Evolutionary conservation across 2,329 filamentous ascomycete genomes (phyloP), one percentile per base, ranked within the genome.

Genomic region (Aspergillus sergii): DNA sequence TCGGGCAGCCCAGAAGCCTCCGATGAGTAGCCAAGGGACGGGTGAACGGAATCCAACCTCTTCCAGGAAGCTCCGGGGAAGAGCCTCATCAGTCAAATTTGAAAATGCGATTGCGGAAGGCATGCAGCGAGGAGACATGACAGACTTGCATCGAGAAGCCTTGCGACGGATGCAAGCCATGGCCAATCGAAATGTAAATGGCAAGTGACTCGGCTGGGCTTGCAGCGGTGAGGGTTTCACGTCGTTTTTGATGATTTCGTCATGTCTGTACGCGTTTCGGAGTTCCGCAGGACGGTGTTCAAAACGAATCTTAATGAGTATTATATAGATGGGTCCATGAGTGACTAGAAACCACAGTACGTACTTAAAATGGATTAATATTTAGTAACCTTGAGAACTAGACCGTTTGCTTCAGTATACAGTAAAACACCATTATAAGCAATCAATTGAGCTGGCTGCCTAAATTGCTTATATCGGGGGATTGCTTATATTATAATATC

Each of bases 81-180:
- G 84, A 60, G 79, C 82, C 48, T 86, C 85, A 56, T 85, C 84
- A 67, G 84, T 87, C 66, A 81, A 85, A 59, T 82, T 83, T 7
- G 88, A 91, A 16, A 85, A 85, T 57, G 84, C 84, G 43, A 88
- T 93, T 70, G 90, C 93, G 67, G 87, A 90, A 75, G 85, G 87
- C 67, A 95, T 96, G 91, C 84, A 92, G 59, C 88, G 86, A 19
- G 89, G 89, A 0, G 87, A 91, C 66, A 86, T 96, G 81, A 82
- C 91, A 58, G 90, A 91, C 53, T 85, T 89, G 26, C 94, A 97
- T 75, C 85, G 90, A 23, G 90, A 94, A 66, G 91, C 90, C 1
- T 85, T 97, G 86, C 84, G 91, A 66, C 89, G 84, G 75, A 91
- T 97, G 89, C 93, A 97, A 74, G 83, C 83, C 16, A 77, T 80